Evolutionary conservation across 805 yeast species (phyloP).

Genomic region (Ogataea corticis): DNA sequence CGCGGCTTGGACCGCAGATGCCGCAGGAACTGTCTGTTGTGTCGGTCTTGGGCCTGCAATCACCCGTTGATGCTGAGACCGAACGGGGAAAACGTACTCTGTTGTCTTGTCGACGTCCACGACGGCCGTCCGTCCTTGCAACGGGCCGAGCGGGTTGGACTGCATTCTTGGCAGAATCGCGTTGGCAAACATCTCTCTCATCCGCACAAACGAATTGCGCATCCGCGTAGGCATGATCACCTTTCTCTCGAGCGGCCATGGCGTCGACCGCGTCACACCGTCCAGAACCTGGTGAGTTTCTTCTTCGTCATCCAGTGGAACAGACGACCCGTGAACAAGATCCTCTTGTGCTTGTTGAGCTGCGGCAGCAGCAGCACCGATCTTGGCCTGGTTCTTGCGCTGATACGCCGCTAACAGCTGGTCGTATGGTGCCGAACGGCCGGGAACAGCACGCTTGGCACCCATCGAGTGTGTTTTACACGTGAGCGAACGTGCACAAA

Average conservation of each 20-base stretch:
- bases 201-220: slow-evolving; percentile 73
- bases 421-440: slow-evolving; percentile 92
- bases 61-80: slow-evolving; percentile 44
- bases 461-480: slow-evolving; percentile 99
- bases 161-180: slow-evolving; percentile 68
- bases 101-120: slow-evolving; percentile 71
- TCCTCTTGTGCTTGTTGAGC: slow-evolving; percentile 77
- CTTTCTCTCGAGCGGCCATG: slow-evolving; percentile 80
- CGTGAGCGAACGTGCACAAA: slow-evolving; percentile 92
- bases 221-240: slow-evolving; percentile 68
- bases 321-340: slow-evolving; percentile 46
- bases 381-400: slow-evolving; percentile 86
- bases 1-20: background rate
- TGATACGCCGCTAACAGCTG: slow-evolving; percentile 85
- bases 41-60: background rate
- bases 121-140: slow-evolving; percentile 77
- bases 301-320: slow-evolving; percentile 78
- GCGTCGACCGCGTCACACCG: slow-evolving; percentile 79
- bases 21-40: slow-evolving; percentile 3
- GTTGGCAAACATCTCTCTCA: slow-evolving; percentile 93
- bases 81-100: slow-evolving; percentile 57
- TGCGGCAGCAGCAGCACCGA: slow-evolving; percentile 79
- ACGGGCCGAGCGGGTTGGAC: slow-evolving; percentile 65
- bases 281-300: slow-evolving; percentile 90
- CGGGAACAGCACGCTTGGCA: slow-evolving; percentile 92